Evolutionary conservation across 1,284 basidiomycete species (phyloP).

Genomic region (Pseudozyma thailandica): DNA sequence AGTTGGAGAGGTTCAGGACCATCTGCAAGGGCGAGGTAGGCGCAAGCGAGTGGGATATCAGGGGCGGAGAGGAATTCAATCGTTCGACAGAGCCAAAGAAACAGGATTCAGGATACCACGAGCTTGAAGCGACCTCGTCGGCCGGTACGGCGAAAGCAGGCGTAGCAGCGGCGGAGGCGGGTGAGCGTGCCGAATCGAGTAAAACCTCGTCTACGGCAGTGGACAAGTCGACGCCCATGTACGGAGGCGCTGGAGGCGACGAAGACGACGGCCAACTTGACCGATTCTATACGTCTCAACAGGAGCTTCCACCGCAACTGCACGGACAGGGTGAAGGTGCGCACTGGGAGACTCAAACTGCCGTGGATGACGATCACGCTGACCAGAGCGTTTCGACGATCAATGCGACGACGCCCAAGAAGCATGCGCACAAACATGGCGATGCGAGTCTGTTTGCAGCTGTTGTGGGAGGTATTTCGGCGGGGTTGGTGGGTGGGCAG

Average conservation of each 20-base stretch:
- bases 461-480: slow-evolving; percentile 32
- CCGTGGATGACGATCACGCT: slow-evolving; percentile 11
- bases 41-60: slow-evolving; percentile 67
- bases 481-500: slow-evolving; percentile 23
- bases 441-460: slow-evolving; percentile 36
- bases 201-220: slow-evolving; percentile 11
- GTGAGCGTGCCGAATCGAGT: slow-evolving; percentile 5
- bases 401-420: slow-evolving; percentile 1
- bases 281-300: slow-evolving; percentile 44
- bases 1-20: slow-evolving; percentile 72
- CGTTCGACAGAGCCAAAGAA: slow-evolving; percentile 24
- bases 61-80: slow-evolving; percentile 59
- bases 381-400: not conserved
- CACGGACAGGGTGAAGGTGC: slow-evolving; percentile 8
- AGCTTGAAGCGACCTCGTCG: slow-evolving; percentile 8
- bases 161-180: not conserved
- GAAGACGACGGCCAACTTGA: slow-evolving; percentile 28
- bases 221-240: slow-evolving; percentile 15
- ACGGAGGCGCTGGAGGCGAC: slow-evolving; percentile 6
- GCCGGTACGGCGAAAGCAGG: not conserved
- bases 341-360: slow-evolving; percentile 28
- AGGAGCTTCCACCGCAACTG: slow-evolving; percentile 30
- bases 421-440: slow-evolving; percentile 23
- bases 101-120: slow-evolving; percentile 43
- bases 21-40: slow-evolving; percentile 64